Evolutionary conservation across 176 grass and related monocot species (phyloP).

Genomic region (Aegilops longissima): DNA sequence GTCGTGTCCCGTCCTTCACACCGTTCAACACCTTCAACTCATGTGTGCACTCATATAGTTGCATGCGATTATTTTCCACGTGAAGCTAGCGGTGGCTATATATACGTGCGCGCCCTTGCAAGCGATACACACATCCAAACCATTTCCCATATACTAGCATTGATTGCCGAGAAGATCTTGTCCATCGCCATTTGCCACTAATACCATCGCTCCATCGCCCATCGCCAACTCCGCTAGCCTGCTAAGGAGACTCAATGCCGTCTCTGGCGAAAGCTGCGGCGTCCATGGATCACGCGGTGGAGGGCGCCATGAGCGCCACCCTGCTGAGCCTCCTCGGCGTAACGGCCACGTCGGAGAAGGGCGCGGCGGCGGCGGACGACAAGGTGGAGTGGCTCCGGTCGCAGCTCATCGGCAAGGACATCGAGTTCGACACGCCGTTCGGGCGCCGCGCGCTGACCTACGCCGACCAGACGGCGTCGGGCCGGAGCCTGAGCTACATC

Average conservation of each 20-base stretch:
- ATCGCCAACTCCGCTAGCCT: background rate
- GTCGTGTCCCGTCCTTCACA: background rate
- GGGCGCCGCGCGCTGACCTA: slow-evolving; percentile 60
- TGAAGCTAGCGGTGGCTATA: slow-evolving; percentile 5
- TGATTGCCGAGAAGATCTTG: slow-evolving; percentile 1
- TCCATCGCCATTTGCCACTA: background rate
- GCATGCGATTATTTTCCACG: background rate
- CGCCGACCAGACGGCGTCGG: slow-evolving; percentile 81
- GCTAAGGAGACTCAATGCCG: slow-evolving; percentile 18
- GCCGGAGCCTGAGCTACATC: slow-evolving; percentile 57
- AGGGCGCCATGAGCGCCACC: slow-evolving; percentile 7
- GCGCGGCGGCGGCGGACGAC: slow-evolving; percentile 12
- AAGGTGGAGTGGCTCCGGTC: slow-evolving; percentile 65
- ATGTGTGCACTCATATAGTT: background rate
- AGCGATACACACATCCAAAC: background rate
- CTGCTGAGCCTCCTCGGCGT: slow-evolving; percentile 37
- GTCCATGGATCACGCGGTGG: background rate
- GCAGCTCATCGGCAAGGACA: slow-evolving; percentile 56
- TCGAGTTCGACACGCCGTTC: slow-evolving; percentile 74
- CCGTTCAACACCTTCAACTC: background rate
- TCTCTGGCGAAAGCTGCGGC: background rate
- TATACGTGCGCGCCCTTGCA: background rate
- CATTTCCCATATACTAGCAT: background rate
- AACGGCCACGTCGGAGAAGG: background rate
- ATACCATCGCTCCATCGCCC: background rate